Evolutionary conservation across 2,329 filamentous ascomycete genomes (phyloP).

Genomic region (Rhynchosporium graminicola): DNA sequence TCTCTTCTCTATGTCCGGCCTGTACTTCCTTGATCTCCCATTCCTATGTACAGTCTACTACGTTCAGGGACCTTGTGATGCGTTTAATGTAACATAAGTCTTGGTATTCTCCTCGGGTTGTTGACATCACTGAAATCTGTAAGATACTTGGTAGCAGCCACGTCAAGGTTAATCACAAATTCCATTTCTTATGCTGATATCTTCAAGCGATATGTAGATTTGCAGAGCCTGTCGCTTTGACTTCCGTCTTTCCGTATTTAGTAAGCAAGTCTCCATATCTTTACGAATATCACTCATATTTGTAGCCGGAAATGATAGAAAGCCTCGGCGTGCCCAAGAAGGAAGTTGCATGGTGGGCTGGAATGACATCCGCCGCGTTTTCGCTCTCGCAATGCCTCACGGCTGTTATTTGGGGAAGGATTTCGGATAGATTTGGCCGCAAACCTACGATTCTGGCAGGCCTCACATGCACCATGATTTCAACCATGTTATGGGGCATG

Average conservation of each 20-base stretch:
- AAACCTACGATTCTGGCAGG: slow-evolving; percentile 80
- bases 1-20: too few relatives aligned
- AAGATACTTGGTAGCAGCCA: not conserved
- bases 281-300: slow-evolving; percentile 17
- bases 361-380: slow-evolving; percentile 70
- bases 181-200: slow-evolving; percentile 29
- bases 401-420: slow-evolving; percentile 73
- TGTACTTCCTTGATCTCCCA: too few relatives aligned
- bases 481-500: slow-evolving; percentile 81
- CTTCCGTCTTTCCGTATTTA: slow-evolving; percentile 48
- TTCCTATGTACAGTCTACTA: too few relatives aligned
- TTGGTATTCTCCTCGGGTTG: not conserved
- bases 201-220: slow-evolving; percentile 71
- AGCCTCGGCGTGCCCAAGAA: slow-evolving; percentile 72
- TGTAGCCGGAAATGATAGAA: slow-evolving; percentile 78
- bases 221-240: slow-evolving; percentile 72
- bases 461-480: slow-evolving; percentile 75
- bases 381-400: slow-evolving; percentile 71
- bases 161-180: slow-evolving; percentile 36
- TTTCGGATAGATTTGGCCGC: slow-evolving; percentile 76
- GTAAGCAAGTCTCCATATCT: slow-evolving; percentile 35
- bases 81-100: not conserved
- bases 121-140: not conserved
- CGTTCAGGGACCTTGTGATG: not conserved
- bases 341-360: slow-evolving; percentile 79